These are phyloP conservation scores for Cercospora brassicicola DNA, from an alignment of 2,329 filamentous ascomycete species.

Conservation along the genomic window DNA sequence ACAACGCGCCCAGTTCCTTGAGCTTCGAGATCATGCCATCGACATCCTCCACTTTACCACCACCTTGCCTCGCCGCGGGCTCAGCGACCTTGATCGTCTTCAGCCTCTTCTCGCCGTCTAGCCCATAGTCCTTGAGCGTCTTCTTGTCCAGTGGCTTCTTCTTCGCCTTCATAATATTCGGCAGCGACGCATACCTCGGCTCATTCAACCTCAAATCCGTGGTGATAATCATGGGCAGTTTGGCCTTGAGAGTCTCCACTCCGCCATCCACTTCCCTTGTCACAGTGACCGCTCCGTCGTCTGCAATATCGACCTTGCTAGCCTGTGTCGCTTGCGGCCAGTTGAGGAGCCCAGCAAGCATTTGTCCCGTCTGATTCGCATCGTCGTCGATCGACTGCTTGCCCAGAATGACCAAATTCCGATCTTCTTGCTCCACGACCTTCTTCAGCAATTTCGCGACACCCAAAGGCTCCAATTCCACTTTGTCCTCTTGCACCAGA, in stretches of 20 bases:
- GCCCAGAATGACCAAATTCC: constrained; percentile 88
- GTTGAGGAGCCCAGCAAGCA: constrained; percentile 87
- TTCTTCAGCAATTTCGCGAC: constrained; percentile 85
- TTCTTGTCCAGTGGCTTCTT: constrained; percentile 98
- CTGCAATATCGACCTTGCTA: constrained; percentile 74
- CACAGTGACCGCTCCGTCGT: constrained; percentile 67
- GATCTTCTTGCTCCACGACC: constrained; percentile 78
- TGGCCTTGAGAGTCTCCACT: constrained; percentile 81
- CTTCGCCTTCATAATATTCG: constrained; percentile 99
- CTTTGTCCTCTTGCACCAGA: constrained; percentile 69
- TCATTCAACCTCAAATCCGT: constrained; percentile 93
- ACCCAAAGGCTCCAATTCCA: constrained; percentile 81
- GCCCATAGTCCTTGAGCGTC: constrained; percentile 75
- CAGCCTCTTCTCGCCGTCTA: constrained; percentile 72
- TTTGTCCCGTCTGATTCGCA: constrained; percentile 92
- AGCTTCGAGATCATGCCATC: constrained; percentile 90
- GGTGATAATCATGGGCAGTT: constrained; percentile 89
- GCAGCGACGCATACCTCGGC: constrained; percentile 90
- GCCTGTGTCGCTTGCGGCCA: constrained; percentile 97
- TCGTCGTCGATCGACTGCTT: constrained; percentile 99
- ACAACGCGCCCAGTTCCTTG: constrained; percentile 93
- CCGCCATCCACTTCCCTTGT: constrained; percentile 94
- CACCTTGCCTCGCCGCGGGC: constrained; percentile 82
- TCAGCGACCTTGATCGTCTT: constrained; percentile 91
- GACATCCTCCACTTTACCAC: constrained; percentile 96